Base-by-base conservation (phyloP, 2,329 filamentous ascomycete species). In the Didymella sp. region DNA sequence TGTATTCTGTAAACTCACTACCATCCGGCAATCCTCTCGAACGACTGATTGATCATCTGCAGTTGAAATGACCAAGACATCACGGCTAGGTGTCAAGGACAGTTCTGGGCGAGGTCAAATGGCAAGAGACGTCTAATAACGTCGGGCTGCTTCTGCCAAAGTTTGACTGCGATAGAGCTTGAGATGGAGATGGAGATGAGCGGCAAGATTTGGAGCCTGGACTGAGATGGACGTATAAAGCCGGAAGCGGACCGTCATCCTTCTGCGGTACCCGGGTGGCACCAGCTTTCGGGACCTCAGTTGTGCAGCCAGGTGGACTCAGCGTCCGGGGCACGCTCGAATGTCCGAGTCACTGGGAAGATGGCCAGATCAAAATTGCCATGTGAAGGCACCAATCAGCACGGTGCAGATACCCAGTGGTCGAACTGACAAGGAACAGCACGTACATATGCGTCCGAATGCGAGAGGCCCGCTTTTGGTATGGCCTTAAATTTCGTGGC, bases 1-100 rank as follows among this genome's bases (percentile, higher is more conserved):
- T 17, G 7, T 1, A 6, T 3, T 12, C 35, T n/a, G 21, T 11
- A 13, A 8, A 62, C 69, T 49, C 61, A 72, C 70, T 75, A 74
- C 72, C 71, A 74, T 12, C 48, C 49, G 17, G 66, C 71, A 38
- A 74, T 68, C 17, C 61, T 67, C n/a, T 74, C 71, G 33, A 75
- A 73, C 15, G 68, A 69, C 7, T 66, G 57, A 25, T 74, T 74
- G 55, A 75, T 73, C 46, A 66, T 67, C 24, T 75, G 67, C 8
- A 74, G 38, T 22, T 72, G 63, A 44, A 68, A 74, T 8, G 62
- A 61, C 58, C 66, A 73, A 40, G 72, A 73, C 71, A 73, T 73
- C n/a, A 17, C 33, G 27, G 41, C n/a, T 13, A 27, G 11, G 13
- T 33, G 15, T 8, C 11, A 25, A 30, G 8, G 9, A 15, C 24